A percentile compares a stretch with the other conserved stretches of the same genome.
These are phyloP conservation scores for Torrubiella hemipterigena DNA, from an alignment of 2,329 filamentous ascomycete species.

Conservation along the genomic window DNA sequence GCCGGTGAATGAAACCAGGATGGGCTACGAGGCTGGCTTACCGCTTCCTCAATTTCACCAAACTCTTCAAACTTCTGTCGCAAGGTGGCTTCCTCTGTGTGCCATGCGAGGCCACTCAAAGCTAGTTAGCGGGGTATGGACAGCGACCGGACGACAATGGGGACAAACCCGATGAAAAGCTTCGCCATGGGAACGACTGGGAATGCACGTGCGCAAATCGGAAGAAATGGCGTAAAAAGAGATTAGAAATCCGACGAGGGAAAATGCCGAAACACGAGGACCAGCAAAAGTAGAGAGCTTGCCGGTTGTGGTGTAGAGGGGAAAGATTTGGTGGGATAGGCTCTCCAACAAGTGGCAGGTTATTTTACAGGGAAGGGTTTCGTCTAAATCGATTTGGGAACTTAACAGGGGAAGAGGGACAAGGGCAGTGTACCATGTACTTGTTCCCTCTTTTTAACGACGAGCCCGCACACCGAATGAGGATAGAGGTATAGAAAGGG, in stretches of 20 bases:
- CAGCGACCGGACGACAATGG: constrained; percentile 1
- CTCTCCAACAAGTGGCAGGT: no score
- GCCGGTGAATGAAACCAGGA: constrained; percentile 5
- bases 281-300: not conserved
- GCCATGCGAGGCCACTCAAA: constrained; percentile 86
- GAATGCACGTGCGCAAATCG: constrained; percentile 3
- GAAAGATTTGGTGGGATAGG: no score
- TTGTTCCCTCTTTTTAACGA: no score
- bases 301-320: constrained; percentile 1
- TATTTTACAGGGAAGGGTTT: no score
- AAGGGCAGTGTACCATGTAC: no score
- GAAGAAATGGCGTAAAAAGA: constrained; percentile 3
- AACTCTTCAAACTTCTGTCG: constrained; percentile 89
- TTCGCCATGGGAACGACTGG: constrained; percentile 58
- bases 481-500: no score
- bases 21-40: constrained; percentile 38
- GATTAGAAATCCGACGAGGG: constrained; percentile 1
- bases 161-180: constrained; percentile 74
- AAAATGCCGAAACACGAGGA: not conserved
- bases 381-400: no score
- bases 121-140: constrained; percentile 4
- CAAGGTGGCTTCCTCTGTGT: constrained; percentile 82
- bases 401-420: no score
- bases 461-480: no score
- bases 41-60: constrained; percentile 85